These are phyloP conservation scores for Skeletonema grethae DNA, from an alignment of 108 stramenopile species.

Conservation along the genomic window DNA sequence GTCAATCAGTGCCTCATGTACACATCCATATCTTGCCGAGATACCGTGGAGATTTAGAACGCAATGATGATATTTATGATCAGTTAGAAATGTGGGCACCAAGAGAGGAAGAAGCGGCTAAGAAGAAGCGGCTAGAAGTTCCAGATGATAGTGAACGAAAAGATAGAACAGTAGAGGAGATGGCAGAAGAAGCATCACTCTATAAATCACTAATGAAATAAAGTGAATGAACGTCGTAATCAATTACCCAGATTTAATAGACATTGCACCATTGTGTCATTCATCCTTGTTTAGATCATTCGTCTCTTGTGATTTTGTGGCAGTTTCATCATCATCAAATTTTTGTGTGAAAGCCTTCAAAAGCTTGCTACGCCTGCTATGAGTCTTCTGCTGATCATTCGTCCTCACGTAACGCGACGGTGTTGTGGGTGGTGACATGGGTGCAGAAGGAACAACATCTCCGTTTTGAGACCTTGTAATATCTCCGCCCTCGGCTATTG, in stretches of 20 bases:
- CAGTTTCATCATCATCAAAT: background rate
- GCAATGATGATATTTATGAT: constrained; percentile 89
- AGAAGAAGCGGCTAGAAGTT: constrained; percentile 60
- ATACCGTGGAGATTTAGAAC: constrained; percentile 63
- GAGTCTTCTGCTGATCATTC: constrained; percentile 24
- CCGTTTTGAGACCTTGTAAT: background rate
- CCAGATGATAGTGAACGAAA: constrained; percentile 75
- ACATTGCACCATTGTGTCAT: background rate
- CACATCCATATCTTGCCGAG: constrained; percentile 92
- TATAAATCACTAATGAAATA: constrained; percentile 50
- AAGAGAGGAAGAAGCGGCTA: constrained; percentile 46
- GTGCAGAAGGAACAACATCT: constrained; percentile 8
- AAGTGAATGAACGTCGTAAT: background rate
- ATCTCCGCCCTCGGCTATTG: background rate
- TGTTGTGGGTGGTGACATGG: background rate
- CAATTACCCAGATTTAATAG: background rate
- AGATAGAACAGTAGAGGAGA: constrained; percentile 75
- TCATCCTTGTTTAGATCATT: constrained; percentile 4
- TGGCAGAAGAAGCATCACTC: constrained; percentile 75
- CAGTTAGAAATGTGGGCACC: constrained; percentile 84
- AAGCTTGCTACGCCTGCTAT: constrained; percentile 36
- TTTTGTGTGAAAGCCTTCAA: constrained; percentile 33
- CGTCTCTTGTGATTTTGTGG: background rate
- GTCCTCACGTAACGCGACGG: constrained; percentile 9
- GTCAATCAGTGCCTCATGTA: constrained; percentile 90